Evolutionary conservation across 2,329 filamentous ascomycete genomes (phyloP), one percentile per base, ranked within the genome.

Genomic region (Colletotrichum chrysophilum): DNA sequence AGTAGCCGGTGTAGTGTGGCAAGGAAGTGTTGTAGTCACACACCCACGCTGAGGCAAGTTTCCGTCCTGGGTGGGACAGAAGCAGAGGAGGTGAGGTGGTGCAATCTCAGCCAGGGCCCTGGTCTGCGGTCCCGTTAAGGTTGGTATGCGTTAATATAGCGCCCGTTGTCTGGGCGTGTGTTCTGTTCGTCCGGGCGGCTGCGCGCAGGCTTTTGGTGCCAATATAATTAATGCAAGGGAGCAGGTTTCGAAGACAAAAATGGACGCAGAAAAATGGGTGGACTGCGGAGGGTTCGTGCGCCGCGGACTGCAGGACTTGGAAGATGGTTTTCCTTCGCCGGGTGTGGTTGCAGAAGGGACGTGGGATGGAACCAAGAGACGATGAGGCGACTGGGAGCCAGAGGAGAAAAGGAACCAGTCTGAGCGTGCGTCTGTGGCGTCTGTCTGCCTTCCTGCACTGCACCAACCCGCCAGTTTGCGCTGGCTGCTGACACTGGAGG

Each of bases 41-140:
- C 43, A 52, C 43, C 43, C 43, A 12, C 43, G n/a, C 43, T 21
- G 43, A 52, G 12, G 43, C 43, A 34, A 56, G 30, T 32, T 32
- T 26, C 36, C 52, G 24, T 34, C 30, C 61, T 10, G 61, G 30
- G 61, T 64, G 28, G 21, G 24, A 64, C 61, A 26, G 34, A 18
- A 26, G 43, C 4, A 13, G 24, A 26, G 32, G 52, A 34, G 6
- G 52, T 32, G 30, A 24, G 52, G 58, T 58, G 66, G 66, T 30
- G 66, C 24, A 64, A 56, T 43, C 18, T 55, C 66, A 58, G 16
- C 43, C 48, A 38, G 73, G 73, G 64, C 56, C 70, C 73, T 73
- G 56, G 70, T 65, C 56, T 73, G 70, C 56, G 62, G 64, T 75
- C 34, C 64, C 43, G 56, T 75, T 75, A 75, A 75, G 70, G 69